phyloP scores from a whole-genome alignment of 2,329 filamentous ascomycete species.

The Cadophora luteo-olivacea region DNA sequence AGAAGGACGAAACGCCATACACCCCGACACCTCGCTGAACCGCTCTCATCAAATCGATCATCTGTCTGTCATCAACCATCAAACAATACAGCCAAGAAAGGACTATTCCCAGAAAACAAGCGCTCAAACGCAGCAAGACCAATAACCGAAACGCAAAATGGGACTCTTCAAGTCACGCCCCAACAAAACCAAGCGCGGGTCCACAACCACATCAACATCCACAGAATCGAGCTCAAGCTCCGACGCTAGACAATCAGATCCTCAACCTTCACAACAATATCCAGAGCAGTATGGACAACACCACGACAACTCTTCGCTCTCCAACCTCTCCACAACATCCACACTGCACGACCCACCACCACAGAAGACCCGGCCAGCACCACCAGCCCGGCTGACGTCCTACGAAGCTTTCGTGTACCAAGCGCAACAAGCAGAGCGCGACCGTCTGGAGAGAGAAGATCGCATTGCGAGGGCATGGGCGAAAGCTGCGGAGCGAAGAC shows the following conservation, averaged over 20 bases:
- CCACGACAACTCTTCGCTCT: constrained; percentile 4
- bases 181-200: background rate
- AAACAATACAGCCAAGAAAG: background rate
- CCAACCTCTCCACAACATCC: constrained; percentile 29
- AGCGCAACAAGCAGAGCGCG: constrained; percentile 17
- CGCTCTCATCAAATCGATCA: background rate
- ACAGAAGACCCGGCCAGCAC: background rate
- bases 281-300: background rate
- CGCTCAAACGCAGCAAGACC: constrained; percentile 2
- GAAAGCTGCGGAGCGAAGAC: constrained; percentile 25
- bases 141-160: background rate
- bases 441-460: constrained; percentile 19
- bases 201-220: background rate
- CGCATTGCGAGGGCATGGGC: constrained; percentile 26
- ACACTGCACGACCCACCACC: constrained; percentile 15
- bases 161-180: constrained; percentile 3
- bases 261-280: background rate
- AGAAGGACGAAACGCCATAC: constrained; percentile 4
- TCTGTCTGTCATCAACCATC: background rate
- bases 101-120: background rate
- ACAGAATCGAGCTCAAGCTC: background rate
- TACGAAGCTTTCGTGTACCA: constrained; percentile 29
- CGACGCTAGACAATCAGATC: background rate
- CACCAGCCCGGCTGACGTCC: constrained; percentile 4
- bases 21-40: constrained; percentile 9